A percentile compares a stretch with the other conserved stretches of the same genome.
These are phyloP conservation scores for Pichiaceae sp. DNA, from an alignment of 1,139 yeast species.

Conservation along the genomic window DNA sequence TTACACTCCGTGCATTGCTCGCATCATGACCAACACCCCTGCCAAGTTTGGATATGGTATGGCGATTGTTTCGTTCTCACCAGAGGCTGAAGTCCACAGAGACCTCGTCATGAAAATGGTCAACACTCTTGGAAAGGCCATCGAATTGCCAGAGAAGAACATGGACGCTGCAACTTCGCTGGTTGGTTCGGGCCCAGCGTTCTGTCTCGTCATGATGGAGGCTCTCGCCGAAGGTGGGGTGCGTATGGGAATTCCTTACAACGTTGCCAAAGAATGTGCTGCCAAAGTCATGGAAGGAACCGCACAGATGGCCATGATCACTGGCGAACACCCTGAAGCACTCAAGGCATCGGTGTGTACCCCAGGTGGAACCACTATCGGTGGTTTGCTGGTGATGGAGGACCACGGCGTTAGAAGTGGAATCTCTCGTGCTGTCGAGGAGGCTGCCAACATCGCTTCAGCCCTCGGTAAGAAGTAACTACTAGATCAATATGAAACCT, in stretches of 20 bases:
- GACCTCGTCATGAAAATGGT: constrained; percentile 50
- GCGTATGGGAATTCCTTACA: constrained; percentile 87
- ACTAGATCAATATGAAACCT: constrained; percentile 2
- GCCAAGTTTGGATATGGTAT: constrained; percentile 89
- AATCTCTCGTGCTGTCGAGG: constrained; percentile 82
- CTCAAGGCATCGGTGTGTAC: constrained; percentile 87
- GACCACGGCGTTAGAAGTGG: constrained; percentile 84
- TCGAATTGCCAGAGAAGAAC: constrained; percentile 77
- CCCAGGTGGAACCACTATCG: constrained; percentile 97
- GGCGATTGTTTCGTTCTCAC: constrained; percentile 76
- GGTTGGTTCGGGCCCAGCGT: constrained; percentile 97
- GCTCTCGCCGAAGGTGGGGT: constrained; percentile 92
- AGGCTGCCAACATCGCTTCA: constrained; percentile 80
- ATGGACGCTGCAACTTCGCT: constrained; percentile 96
- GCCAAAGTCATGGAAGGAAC: constrained; percentile 95
- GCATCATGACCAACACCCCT: constrained; percentile 98
- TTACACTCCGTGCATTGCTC: constrained; percentile 54
- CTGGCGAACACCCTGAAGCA: constrained; percentile 90
- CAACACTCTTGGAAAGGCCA: constrained; percentile 59
- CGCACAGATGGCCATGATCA: constrained; percentile 79
- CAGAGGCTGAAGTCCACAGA: constrained; percentile 37
- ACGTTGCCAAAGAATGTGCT: constrained; percentile 81
- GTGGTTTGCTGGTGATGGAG: constrained; percentile 89
- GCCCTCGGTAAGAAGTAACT: constrained; percentile 62
- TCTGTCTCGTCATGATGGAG: constrained; percentile 82